Evolutionary conservation across 106 monocot species (phyloP).

Genomic region (Iris macrosiphon): DNA sequence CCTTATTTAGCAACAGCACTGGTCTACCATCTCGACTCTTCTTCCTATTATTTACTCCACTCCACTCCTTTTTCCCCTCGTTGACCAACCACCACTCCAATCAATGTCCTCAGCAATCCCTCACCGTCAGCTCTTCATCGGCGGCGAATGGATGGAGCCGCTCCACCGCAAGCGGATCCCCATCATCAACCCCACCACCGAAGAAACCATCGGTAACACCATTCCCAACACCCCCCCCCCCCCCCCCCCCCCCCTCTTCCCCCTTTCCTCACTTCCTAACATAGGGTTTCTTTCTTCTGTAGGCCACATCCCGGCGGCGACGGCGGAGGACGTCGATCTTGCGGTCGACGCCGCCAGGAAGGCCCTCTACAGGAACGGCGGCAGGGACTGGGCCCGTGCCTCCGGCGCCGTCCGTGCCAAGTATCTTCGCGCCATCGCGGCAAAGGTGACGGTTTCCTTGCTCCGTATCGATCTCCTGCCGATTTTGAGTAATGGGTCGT

Average conservation of each 20-base stretch:
- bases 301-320: constrained; percentile 91
- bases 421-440: constrained; percentile 86
- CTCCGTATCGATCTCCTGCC: no score
- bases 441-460: no score
- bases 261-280: neutral
- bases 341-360: constrained; percentile 86
- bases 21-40: no score
- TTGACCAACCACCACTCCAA: no score
- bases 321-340: constrained; percentile 86
- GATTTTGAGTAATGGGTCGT: no score
- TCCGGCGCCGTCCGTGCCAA: constrained; percentile 75
- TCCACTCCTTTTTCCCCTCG: no score
- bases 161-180: constrained; percentile 42
- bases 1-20: no score
- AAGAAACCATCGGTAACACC: constrained; percentile 53
- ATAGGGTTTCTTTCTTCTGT: no score
- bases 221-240: neutral
- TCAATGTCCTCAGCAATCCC: constrained; percentile 25
- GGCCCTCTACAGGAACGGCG: constrained; percentile 73
- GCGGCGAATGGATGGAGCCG: constrained; percentile 61
- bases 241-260: neutral
- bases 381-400: constrained; percentile 92
- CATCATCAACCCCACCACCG: constrained; percentile 80
- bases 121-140: constrained; percentile 61
- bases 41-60: no score